Evolutionary conservation across 202 grass and related monocot species (phyloP).

Genomic region (Setaria viridis): DNA sequence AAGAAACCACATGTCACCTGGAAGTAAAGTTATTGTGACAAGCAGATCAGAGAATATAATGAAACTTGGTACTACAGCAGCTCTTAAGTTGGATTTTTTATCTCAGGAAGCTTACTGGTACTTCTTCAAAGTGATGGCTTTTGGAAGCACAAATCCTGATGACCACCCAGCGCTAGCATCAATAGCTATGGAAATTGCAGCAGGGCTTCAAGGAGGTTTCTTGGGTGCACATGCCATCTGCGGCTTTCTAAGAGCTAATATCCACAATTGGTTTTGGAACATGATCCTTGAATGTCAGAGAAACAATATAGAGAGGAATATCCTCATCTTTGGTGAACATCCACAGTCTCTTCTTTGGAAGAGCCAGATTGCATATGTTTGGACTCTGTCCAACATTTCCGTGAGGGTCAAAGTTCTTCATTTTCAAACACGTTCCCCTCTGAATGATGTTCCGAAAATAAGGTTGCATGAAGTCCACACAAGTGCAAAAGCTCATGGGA

Average conservation of each 20-base stretch:
- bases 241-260: conserved; percentile 31
- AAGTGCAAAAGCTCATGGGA: conserved; percentile 8
- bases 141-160: conserved; percentile 35
- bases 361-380: conserved; percentile 13
- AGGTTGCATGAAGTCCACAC: conserved; percentile 22
- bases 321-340: conserved; percentile 30
- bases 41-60: conserved; percentile 22
- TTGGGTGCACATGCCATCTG: background rate
- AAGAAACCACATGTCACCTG: background rate
- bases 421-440: background rate
- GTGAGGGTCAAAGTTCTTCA: background rate
- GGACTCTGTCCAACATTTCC: conserved; percentile 10
- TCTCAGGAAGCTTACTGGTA: conserved; percentile 37
- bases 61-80: background rate
- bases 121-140: conserved; percentile 49
- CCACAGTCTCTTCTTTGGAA: conserved; percentile 33
- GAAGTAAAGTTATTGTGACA: conserved; percentile 34
- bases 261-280: conserved; percentile 14
- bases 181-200: conserved; percentile 42
- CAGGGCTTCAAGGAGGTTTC: conserved; percentile 21
- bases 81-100: conserved; percentile 15
- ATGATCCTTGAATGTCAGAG: background rate
- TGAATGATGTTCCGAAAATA: background rate
- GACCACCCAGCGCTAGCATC: conserved; percentile 34
- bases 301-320: background rate